Evolutionary conservation across 352 stramenopile genomes (phyloP), one percentile per base, ranked within the genome.

Genomic region (Globisporangium paroecandrum): DNA sequence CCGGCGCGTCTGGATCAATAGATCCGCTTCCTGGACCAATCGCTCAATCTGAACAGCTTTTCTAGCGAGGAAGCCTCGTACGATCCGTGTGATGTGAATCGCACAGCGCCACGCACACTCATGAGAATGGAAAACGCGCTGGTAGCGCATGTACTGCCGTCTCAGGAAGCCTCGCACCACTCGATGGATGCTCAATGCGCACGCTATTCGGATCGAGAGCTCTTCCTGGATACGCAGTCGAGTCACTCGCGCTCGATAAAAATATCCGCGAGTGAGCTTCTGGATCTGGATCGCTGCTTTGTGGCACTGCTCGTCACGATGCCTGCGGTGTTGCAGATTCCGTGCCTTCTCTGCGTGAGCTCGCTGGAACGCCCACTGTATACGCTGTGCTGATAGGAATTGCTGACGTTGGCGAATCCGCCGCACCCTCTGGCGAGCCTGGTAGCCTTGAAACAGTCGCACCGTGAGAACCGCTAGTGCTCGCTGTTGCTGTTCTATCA

Each of bases 11-110:
- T 92, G 82, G 13, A 90, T 72, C 1, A 92, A 64, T 32, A 92
- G 18, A 58, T 92, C 80, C 7, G 36, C 74, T 53, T 84, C 76
- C 22, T 69, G 64, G 2, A 69, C 32, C 46, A 63, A 12, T n/a
- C 38, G 38, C 59, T 78, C 71, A 3, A 71, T 54, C n/a, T 65
- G 43, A 1, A 70, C 77, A 8, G 65, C 43, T 1, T 70, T 68
- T 13, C 84, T 65, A 7, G 68, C 79, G 0, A 92, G 69, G 63
- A 90, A 90, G 0, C 82, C 84, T 3, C 82, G 81, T 0, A 82
- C 76, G 46, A 90, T 74, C 0, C 84, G 77, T 1, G 77, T 89
- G 15, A 84, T 49, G n/a, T 87, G 73, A 12, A 75, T 41, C 1
- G 70, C 75, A 60, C 73, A 83, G 4, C 64, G n/a, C 73, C 70